Evolutionary conservation across 495 filamentous ascomycete species (phyloP), one percentile per base, ranked within the genome.

Genomic region (Annulohypoxylon moriforme): DNA sequence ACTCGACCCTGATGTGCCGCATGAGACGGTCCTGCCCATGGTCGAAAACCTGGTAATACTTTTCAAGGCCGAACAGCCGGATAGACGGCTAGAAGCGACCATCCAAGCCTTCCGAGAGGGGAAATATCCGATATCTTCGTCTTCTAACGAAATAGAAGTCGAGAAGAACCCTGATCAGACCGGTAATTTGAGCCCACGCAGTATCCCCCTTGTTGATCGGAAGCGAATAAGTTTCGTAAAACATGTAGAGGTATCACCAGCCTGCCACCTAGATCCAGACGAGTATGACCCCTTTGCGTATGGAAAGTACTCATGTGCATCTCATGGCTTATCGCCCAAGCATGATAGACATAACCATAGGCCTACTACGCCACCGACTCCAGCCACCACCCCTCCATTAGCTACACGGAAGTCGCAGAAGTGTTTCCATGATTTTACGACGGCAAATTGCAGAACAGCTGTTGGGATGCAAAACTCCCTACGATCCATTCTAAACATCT

Each of bases 11-110:
- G 38, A 61, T 27, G 46, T 49, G 14, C 59, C 76, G 0, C 75
- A 78, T 25, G 73, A 80, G 25, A 63, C 80, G 9, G 71, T 83
- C 3, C 57, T 84, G 7, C 82, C 82, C 3, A 71, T 83, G 65
- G n/a, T 73, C 5, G 83, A 85, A 64, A 77, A 85, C 56, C 60
- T 84, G 14, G 78, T 84, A 2, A 68, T 85, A 63, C 74, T 79
- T 40, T 81, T 84, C 34, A 77, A 76, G 16, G 69, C 68, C 1
- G 75, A 76, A 8, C 61, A 75, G 10, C 69, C 67, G 0, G 64
- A 81, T 50, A 56, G 59, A 8, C 62, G 57, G 2, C 67, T 83
- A 3, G 75, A 81, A 16, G 70, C 65, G 6, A 76, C 77, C 14
- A 74, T 83, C 36, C 64, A 77, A 34, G 70, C 75, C 11, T 77